Base-by-base conservation (phyloP, 2,329 filamentous ascomycete species). In the Paecilomyces fulvus region DNA sequence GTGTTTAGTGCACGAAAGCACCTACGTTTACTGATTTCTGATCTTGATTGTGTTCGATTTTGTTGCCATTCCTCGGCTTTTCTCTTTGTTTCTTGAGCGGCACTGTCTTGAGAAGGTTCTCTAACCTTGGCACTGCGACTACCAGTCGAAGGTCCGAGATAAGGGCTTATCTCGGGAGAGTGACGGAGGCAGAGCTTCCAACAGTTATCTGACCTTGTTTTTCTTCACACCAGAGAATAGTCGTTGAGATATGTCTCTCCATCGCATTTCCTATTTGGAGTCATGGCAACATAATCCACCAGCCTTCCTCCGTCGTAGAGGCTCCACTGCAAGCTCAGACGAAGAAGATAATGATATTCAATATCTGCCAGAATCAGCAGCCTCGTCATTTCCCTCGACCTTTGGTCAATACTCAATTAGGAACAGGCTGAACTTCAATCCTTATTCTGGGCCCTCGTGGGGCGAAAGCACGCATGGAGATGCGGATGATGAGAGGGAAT, bases 211-310 rank as follows among this genome's bases (percentile, higher is more conserved):
- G 8, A 9, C n/a, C 37, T 17, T n/a, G 37, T 12, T 17, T 43
- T 43, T 9, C 37, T 43, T 17, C 37, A 6, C 37, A 17, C 2
- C 9, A 43, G n/a, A 43, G n/a, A 43, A 43, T 17, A 17, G 12
- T 0, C n/a, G n/a, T 43, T 43, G n/a, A 43, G 9, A 14, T 21
- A 77, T 77, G 75, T 76, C 75, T 51, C 64, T 77, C 14, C 69
- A 68, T 52, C 72, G 74, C 55, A 66, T 75, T 49, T 69, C 72
- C 33, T 77, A 75, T 46, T 61, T 76, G n/a, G 74, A 77, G 61
- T 72, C 72, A 49, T 75, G 74, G 69, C 73, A 75, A 48, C 69
- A 70, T 25, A 68, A 63, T 52, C 66, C 67, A 25, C 61, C 65
- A 6, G 61, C 66, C 20, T 60, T 68, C 48, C 61, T 66, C 49